Evolutionary conservation across 106 monocot species (phyloP), one percentile per base, ranked within the genome.

Genomic region (Apostasia shenzhenica): DNA sequence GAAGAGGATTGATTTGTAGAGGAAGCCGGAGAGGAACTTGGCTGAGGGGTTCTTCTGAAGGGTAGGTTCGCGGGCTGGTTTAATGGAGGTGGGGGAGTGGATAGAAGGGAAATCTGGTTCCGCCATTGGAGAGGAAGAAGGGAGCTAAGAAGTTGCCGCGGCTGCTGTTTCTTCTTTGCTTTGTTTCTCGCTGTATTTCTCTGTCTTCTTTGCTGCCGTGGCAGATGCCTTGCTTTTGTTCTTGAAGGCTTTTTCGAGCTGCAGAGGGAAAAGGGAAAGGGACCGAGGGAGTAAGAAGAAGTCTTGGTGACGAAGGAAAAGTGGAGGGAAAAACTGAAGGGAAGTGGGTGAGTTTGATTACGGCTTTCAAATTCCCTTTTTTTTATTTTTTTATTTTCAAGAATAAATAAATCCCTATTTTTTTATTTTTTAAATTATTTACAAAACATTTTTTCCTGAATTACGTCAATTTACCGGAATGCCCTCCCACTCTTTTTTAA

Each of bases 1-100:
- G 69, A 91, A 53, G 48, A 91, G 57, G 61, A 79, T 11, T 5
- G 81, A 59, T 54, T 82, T 85, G 77, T 76, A 78, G 49, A 86
- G 62, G 67, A 88, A 77, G 41, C 37, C 57, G 48, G 82, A 55
- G 12, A 78, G 52, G 60, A 69, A 58, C 1, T 51, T 48, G 49
- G n/a, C 59, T 41, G 45, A 5, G 5, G 42, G 42, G 57, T 49
- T 75, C 50, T 66, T 53, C 26, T 26, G 26, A 26, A 26, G 26
- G 26, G 26, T 26, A 26, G 26, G 26, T 26, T 26, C 26, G 26
- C 26, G 26, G 26, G 26, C 26, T 26, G 26, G 26, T 26, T 26
- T 26, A 26, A 26, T 26, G 26, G 26, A 26, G 26, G 47, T 66
- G n/a, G 65, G 52, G 74, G 47, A 49, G 8, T 51, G 14, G 41